Base-by-base conservation (phyloP, 805 yeast species). In the Metschnikowia colocasiae region DNA sequence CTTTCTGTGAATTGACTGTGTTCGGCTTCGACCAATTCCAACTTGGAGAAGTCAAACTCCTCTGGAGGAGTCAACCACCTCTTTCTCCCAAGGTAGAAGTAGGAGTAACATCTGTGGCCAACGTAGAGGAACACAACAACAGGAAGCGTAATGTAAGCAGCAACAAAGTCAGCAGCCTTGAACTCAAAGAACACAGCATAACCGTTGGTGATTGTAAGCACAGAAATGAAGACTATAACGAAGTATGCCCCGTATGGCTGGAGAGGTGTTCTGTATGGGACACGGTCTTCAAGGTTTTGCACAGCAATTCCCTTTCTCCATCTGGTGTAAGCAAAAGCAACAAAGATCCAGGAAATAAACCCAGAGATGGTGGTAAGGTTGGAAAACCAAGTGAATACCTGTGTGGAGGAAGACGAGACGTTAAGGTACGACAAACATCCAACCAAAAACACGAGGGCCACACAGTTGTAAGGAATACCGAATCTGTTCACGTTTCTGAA, bases 181-280 rank as follows among this genome's bases (percentile, higher is more conserved):
- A 82, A 82, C 16, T 72, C 73, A 50, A 85, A 75, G 64, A 85
- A 84, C 4, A 80, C 83, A 2, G 78, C 82, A 59, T 82, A 85
- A 47, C 91, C 91, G 56, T 85, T 85, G n/a, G 90, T 83, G 39
- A 85, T 43, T 26, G 83, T 68, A 44, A 85, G 58, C n/a, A 85
- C 26, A 4, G 72, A 49, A 47, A 83, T 73, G 51, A 81, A 62
- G 33, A 69, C 54, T 29, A 83, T 63, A 6, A 80, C 75, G 50
- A 76, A 76, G 59, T 77, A 82, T 3, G 85, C 75, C 42, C 82
- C 78, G 52, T 67, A 76, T 34, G 86, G 83, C 63, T 81, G 85
- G 22, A 76, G 65, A 25, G 67, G 64, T 1, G 87, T 76, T 55
- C 65, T 76, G 70, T 70, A 84, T 7, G 87, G 79, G 29, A 80